Evolutionary conservation across 2,329 filamentous ascomycete genomes (phyloP).

Genomic region (Sporothrix variecibatus): DNA sequence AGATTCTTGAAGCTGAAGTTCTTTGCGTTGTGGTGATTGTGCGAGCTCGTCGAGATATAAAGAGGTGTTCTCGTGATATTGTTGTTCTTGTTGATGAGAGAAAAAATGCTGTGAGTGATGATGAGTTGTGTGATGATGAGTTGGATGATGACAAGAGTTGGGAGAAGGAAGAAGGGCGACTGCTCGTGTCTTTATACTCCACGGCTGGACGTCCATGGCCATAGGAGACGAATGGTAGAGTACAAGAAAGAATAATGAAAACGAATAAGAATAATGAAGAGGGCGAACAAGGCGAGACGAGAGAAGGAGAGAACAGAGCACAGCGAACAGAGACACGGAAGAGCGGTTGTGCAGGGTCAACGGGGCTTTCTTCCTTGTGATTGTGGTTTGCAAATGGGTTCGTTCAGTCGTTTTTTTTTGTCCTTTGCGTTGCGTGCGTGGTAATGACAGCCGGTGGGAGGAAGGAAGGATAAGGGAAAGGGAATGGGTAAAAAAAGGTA

Average conservation of each 20-base stretch:
- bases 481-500: background rate
- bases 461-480: background rate
- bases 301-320: background rate
- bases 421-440: background rate
- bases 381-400: background rate
- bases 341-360: conserved; percentile 8
- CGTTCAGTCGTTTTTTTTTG: background rate
- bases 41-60: background rate
- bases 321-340: conserved; percentile 15
- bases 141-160: conserved; percentile 14
- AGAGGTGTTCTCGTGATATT: background rate
- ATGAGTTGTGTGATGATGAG: background rate
- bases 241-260: background rate
- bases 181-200: conserved; percentile 29
- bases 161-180: conserved; percentile 21
- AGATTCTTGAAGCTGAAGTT: background rate
- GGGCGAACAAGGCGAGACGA: background rate
- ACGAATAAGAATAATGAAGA: conserved; percentile 13
- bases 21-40: conserved; percentile 10
- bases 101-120: background rate
- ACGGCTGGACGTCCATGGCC: conserved; percentile 14
- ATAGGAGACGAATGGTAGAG: background rate
- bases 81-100: background rate
- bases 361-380: background rate
- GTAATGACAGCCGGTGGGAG: conserved; percentile 13